These are phyloP conservation scores for Buddleja alternifolia DNA, from an alignment of 257 asterid genomes.

Conservation along the genomic window DNA sequence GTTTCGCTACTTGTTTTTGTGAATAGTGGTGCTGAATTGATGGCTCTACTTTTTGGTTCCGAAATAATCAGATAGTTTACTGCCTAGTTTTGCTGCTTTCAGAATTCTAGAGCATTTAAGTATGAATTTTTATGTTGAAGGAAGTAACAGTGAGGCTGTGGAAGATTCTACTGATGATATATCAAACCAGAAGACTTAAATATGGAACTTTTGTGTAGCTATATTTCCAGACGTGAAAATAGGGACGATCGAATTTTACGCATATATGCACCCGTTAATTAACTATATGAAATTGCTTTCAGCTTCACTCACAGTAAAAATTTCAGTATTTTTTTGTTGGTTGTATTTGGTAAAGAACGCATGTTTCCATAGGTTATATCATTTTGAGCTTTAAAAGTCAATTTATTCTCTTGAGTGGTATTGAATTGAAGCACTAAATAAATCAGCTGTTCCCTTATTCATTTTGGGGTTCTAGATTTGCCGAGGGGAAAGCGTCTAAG, in stretches of 20 bases:
- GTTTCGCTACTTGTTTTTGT: background rate
- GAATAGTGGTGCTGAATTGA: conserved; percentile 15
- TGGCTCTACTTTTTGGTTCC: background rate
- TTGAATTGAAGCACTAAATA: background rate
- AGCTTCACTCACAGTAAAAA: conserved; percentile 3
- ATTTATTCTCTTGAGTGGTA: background rate
- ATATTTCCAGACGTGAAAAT: conserved; percentile 8
- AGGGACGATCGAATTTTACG: background rate
- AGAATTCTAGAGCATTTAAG: conserved; percentile 1
- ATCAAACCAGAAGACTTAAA: background rate
- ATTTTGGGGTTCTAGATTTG: background rate
- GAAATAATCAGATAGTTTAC: background rate
- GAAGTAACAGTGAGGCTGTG: conserved; percentile 8
- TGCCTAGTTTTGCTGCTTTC: background rate
- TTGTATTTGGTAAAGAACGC: background rate
- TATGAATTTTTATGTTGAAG: conserved; percentile 1
- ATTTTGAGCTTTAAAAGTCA: background rate
- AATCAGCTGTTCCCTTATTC: conserved; percentile 4
- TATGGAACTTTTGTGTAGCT: background rate
- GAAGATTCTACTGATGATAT: background rate
- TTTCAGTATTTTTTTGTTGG: no score
- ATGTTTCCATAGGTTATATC: background rate
- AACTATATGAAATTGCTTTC: conserved; percentile 6
- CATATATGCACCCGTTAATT: background rate
- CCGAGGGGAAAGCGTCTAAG: background rate